Conservation (phyloP, 148 eudicot genomes). For the Silene uniflora region DNA sequence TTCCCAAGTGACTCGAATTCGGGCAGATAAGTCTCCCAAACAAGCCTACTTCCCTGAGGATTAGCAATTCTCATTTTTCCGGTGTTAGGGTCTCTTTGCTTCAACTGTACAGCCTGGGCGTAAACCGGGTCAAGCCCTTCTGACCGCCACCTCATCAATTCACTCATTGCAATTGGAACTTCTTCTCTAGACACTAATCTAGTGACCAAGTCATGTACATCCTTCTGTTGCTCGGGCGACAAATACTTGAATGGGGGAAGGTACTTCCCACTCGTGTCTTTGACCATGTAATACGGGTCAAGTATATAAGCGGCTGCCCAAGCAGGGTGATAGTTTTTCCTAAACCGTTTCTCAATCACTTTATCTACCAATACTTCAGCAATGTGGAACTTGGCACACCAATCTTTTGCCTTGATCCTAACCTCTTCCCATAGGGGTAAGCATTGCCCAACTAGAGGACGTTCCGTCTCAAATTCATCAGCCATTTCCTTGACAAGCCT, state of each 20-base stretch:
- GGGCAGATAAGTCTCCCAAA: constrained; percentile 88
- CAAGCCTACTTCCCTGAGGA: constrained; percentile 91
- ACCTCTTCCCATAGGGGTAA: constrained; percentile 90
- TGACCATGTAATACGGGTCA: constrained; percentile 70
- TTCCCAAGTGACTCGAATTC: constrained; percentile 81
- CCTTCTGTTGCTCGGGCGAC: constrained; percentile 83
- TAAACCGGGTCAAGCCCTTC: constrained; percentile 93
- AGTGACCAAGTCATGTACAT: constrained; percentile 82
- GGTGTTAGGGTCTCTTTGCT: constrained; percentile 67
- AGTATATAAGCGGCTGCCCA: constrained; percentile 94
- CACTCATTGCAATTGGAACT: constrained; percentile 79
- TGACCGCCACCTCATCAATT: constrained; percentile 93
- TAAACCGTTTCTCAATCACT: constrained; percentile 59
- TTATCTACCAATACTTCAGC: constrained; percentile 49
- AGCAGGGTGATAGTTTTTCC: constrained; percentile 85
- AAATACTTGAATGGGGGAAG: constrained; percentile 86
- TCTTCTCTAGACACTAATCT: constrained; percentile 84
- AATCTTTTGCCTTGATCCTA: constrained; percentile 57
- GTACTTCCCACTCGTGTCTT: constrained; percentile 78
- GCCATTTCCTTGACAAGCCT: constrained; percentile 62
- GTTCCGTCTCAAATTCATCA: constrained; percentile 65
- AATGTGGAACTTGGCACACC: constrained; percentile 71
- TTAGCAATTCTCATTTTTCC: constrained; percentile 83
- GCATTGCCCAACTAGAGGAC: constrained; percentile 81
- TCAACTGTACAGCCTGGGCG: constrained; percentile 93